Conservation (phyloP, 2,329 filamentous ascomycete genomes). For the Nannizziopsis arthrosporioides region DNA sequence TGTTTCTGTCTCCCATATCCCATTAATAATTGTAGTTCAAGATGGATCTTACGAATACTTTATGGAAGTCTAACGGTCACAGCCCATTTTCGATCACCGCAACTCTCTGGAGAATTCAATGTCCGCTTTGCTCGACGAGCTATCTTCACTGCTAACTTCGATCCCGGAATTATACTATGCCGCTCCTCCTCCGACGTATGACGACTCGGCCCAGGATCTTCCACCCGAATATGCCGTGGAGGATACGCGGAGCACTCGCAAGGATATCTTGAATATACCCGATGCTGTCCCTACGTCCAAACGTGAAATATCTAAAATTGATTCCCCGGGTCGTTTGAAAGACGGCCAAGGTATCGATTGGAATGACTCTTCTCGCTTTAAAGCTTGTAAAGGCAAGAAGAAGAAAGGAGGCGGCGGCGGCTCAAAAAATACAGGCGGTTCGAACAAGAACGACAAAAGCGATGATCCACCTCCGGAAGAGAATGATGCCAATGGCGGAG, state of each 20-base stretch:
- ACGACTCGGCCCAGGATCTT: slow-evolving; percentile 13
- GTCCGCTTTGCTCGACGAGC: slow-evolving; percentile 12
- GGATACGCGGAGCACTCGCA: not conserved
- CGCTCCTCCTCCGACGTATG: slow-evolving; percentile 13
- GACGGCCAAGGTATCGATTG: slow-evolving; percentile 3
- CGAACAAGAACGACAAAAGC: slow-evolving; percentile 3
- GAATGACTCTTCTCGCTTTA: slow-evolving; percentile 14
- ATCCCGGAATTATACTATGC: not conserved
- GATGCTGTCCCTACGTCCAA: not conserved
- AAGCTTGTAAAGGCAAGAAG: slow-evolving; percentile 10
- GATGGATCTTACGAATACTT: not conserved
- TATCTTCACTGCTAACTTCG: slow-evolving; percentile 7
- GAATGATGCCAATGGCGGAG: slow-evolving; percentile 5
- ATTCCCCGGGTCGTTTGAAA: not conserved
- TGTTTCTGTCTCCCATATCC: no score
- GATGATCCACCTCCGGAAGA: slow-evolving; percentile 8
- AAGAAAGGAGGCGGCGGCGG: slow-evolving; percentile 9
- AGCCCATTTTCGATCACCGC: slow-evolving; percentile 9
- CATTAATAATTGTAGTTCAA: not conserved
- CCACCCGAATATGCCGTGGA: slow-evolving; percentile 24
- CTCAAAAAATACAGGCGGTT: slow-evolving; percentile 8
- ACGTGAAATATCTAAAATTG: not conserved
- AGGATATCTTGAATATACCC: not conserved
- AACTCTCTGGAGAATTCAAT: slow-evolving; percentile 8
- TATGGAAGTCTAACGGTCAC: slow-evolving; percentile 4